Percentiles rank a stretch among this genome's conserved stretches.
phyloP scores from a whole-genome alignment of 202 grass and related monocot species.

The Panicum virgatum region DNA sequence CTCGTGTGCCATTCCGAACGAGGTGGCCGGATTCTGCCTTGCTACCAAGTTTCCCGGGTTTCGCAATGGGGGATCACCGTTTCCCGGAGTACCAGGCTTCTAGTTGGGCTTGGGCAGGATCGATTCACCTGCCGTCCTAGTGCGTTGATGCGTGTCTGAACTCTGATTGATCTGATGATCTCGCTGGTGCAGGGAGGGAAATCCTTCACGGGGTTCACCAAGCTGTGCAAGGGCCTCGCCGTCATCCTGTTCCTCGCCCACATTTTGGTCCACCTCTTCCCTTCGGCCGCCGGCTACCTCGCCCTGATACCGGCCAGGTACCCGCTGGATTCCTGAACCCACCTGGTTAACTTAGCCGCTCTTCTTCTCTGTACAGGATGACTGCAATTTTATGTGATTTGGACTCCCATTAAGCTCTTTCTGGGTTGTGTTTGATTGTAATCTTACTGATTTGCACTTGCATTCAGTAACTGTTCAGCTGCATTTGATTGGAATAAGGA shows the following conservation, averaged over 20 bases:
- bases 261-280: constrained; percentile 60
- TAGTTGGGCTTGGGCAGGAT: background rate
- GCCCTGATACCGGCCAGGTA: constrained; percentile 85
- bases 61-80: background rate
- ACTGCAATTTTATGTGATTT: no score
- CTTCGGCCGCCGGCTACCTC: constrained; percentile 58
- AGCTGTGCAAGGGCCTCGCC: constrained; percentile 82
- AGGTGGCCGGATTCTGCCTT: background rate
- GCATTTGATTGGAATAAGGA: background rate
- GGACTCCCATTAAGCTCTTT: background rate
- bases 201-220: constrained; percentile 65
- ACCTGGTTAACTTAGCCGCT: background rate
- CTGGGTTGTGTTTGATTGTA: background rate
- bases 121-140: background rate
- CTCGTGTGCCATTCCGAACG: background rate
- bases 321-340: background rate
- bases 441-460: background rate
- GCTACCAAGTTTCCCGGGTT: background rate
- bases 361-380: background rate
- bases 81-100: background rate
- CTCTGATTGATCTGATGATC: no score
- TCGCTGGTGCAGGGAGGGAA: constrained; percentile 47
- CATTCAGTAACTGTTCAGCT: no score
- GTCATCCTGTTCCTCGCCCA: constrained; percentile 60
- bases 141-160: background rate